Conservation (phyloP, 257 asterid genomes). For the Gentiana dahurica region DNA sequence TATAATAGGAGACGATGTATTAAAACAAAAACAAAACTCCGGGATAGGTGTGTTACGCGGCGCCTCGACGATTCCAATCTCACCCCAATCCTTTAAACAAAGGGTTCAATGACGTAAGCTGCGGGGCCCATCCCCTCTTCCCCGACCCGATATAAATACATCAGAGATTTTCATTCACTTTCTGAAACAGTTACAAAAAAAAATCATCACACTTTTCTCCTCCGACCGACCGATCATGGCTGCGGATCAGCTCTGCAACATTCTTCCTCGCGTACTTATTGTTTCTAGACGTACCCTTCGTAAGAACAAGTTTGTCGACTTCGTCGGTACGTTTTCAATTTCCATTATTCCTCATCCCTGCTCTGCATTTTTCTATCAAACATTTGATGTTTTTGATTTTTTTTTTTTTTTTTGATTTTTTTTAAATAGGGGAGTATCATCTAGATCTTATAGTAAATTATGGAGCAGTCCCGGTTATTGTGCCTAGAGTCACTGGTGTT, state of each 20-base stretch:
- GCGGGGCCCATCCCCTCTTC: too few relatives aligned
- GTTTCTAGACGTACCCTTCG: constrained; percentile 59
- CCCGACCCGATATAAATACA: background rate
- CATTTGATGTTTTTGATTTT: background rate
- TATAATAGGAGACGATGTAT: too few relatives aligned
- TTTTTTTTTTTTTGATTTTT: background rate
- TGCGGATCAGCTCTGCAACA: constrained; percentile 30
- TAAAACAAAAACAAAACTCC: too few relatives aligned
- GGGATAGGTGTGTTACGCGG: too few relatives aligned
- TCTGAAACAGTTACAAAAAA: background rate
- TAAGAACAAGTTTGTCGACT: constrained; percentile 60
- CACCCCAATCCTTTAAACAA: too few relatives aligned
- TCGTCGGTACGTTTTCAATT: constrained; percentile 30
- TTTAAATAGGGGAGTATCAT: constrained; percentile 24
- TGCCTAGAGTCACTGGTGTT: constrained; percentile 25
- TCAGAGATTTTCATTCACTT: background rate
- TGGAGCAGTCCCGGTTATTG: constrained; percentile 31
- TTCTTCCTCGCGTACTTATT: constrained; percentile 51
- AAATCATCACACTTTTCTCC: too few relatives aligned
- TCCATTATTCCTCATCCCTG: background rate
- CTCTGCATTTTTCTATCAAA: too few relatives aligned
- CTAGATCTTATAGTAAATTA: constrained; percentile 31
- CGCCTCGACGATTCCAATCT: too few relatives aligned
- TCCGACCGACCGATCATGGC: constrained; percentile 18
- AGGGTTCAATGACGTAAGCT: too few relatives aligned